These are phyloP conservation scores for Sutorius eximius DNA, from an alignment of 1,284 basidiomycete species.

Conservation along the genomic window DNA sequence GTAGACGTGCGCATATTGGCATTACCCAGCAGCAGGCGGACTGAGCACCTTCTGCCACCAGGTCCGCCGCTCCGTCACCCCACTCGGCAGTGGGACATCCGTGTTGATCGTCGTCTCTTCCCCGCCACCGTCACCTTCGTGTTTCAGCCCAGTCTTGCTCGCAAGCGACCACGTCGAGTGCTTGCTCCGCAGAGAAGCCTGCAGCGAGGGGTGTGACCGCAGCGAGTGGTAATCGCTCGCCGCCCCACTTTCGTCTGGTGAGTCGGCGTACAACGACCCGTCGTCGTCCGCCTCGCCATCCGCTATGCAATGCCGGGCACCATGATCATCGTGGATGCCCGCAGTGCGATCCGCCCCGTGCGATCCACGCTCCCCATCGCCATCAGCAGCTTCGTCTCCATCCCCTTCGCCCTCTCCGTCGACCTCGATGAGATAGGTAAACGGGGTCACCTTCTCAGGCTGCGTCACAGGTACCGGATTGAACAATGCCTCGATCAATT, in stretches of 20 bases:
- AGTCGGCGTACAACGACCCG: conserved; percentile 27
- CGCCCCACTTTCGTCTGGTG: conserved; percentile 20
- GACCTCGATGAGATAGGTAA: conserved; percentile 51
- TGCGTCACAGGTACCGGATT: conserved; percentile 60
- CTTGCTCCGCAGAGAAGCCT: conserved; percentile 23
- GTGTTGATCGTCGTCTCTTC: conserved; percentile 4
- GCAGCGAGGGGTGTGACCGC: conserved; percentile 28
- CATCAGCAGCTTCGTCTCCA: conserved; percentile 8
- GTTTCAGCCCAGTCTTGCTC: conserved; percentile 5
- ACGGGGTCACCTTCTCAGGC: conserved; percentile 50
- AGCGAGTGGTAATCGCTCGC: conserved; percentile 35
- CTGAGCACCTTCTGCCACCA: conserved; percentile 36
- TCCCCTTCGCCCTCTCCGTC: conserved; percentile 25
- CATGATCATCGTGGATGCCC: background rate
- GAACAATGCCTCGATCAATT: conserved; percentile 74
- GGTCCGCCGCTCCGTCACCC: conserved; percentile 23
- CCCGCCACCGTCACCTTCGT: background rate
- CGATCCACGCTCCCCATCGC: conserved; percentile 4
- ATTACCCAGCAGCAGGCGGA: conserved; percentile 17
- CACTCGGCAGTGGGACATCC: background rate
- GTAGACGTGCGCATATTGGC: too few species aligned
- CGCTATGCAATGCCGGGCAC: background rate
- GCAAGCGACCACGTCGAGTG: conserved; percentile 21
- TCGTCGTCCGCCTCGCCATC: conserved; percentile 18
- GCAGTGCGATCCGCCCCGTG: background rate